Base-by-base conservation (phyloP, 1,284 basidiomycete species). In the Tremellales sp. region DNA sequence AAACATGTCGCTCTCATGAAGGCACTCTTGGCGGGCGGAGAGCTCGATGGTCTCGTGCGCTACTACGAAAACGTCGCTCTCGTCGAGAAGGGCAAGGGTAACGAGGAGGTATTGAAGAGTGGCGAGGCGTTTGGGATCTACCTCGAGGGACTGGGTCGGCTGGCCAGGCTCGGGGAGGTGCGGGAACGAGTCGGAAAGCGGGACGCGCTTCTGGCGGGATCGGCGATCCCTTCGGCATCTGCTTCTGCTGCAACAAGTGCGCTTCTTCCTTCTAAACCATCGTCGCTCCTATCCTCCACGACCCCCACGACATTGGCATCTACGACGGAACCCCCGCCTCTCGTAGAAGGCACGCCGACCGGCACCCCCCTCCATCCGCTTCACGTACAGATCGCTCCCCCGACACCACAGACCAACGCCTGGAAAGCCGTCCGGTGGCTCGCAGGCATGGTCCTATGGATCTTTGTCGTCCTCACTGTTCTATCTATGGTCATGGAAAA, bases 401-500 rank as follows among this genome's bases (percentile, higher is more conserved):
- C 60, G 3, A 51, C 69, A 9, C 56, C 69, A 1, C 50, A 60
- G 39, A 48, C 54, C 13, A 65, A 51, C 34, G 52, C 56, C 16
- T 58, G 56, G 59, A 56, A 56, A 33, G 54, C 55, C 8, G 21
- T 68, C 27, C 53, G 67, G 27, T 70, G 63, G 59, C 13, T 70
- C 5, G 34, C 60, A n/a, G 63, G 62, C 8, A 37, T 64, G 36
- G 19, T 63, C 4, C 50, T 71, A 22, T 68, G 65, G 65, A 56
- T 44, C 18, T 71, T 71, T 50, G 48, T 71, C 66, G 77, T 87
- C 61, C 75, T 95, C 47, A 87, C 91, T 40, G 76, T 93, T 34
- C 74, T 94, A 36, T 86, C 88, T 0, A 84, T 94, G 39, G 78
- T 95, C 57, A 81, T 95, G 63, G 93, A 95, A 71, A 93, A 90